These are phyloP conservation scores for Graphilbum sp. DNA, from an alignment of 2,329 filamentous ascomycete species.

Conservation along the genomic window DNA sequence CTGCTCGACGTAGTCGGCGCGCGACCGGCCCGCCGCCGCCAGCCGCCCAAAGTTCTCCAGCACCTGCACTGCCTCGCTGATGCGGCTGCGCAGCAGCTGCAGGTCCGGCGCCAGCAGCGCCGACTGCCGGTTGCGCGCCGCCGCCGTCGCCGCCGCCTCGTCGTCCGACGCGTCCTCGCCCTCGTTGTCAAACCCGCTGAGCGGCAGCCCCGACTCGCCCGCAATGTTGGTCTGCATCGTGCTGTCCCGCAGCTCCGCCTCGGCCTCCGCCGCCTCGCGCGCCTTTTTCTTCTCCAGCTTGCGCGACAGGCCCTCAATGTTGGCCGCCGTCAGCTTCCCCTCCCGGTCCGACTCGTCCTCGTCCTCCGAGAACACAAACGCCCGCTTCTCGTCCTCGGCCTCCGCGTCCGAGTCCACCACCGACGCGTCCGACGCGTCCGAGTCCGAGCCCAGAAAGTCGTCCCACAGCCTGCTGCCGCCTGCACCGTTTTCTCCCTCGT, in stretches of 20 bases:
- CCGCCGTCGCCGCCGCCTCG: constrained; percentile 21
- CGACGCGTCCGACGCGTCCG: constrained; percentile 19
- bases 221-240: constrained; percentile 89
- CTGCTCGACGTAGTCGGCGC: constrained; percentile 75
- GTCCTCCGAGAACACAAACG: constrained; percentile 86
- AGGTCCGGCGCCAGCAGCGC: constrained; percentile 70
- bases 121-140: constrained; percentile 42
- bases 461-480: constrained; percentile 19
- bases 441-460: constrained; percentile 30
- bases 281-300: constrained; percentile 67
- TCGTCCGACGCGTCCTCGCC: constrained; percentile 2
- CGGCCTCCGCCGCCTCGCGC: constrained; percentile 65
- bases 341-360: constrained; percentile 82
- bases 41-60: constrained; percentile 77
- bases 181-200: constrained; percentile 21
- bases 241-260: constrained; percentile 71
- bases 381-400: constrained; percentile 28
- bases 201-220: constrained; percentile 42
- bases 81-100: constrained; percentile 71
- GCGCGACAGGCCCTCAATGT: constrained; percentile 80
- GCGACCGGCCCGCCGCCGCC: constrained; percentile 61
- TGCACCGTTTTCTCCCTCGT: constrained; percentile 18
- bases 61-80: constrained; percentile 85
- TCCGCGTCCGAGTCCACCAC: constrained; percentile 49
- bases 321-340: constrained; percentile 84